A percentile compares a stretch with the other conserved stretches of the same genome.
Conservation (phyloP, 225 moss, liverwort and hornwort genomes). For the Physcomitrellopsis africana region DNA sequence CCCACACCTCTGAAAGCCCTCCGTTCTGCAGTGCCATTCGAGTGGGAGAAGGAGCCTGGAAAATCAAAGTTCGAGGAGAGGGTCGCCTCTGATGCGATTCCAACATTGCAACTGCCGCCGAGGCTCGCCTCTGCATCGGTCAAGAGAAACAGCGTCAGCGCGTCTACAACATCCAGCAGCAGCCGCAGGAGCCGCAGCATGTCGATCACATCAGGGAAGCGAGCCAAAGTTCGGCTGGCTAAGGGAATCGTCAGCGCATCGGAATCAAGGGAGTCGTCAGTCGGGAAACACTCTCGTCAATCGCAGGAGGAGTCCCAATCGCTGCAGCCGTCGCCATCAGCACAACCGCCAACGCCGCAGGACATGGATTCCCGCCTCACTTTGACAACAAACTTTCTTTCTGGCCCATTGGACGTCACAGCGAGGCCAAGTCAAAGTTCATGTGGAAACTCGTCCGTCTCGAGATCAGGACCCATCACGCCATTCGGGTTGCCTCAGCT, state of each 20-base stretch:
- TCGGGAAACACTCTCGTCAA: background rate
- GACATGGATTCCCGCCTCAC: background rate
- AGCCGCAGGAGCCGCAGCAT: conserved; percentile 4
- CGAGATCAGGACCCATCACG: conserved; percentile 46
- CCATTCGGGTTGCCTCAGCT: conserved; percentile 35
- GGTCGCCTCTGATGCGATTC: background rate
- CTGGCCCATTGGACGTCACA: conserved; percentile 37
- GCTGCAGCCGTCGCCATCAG: background rate
- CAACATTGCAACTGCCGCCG: conserved; percentile 55
- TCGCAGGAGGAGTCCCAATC: background rate
- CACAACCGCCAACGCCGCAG: background rate
- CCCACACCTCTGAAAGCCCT: no score
- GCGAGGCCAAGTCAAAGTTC: background rate
- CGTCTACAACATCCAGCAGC: conserved; percentile 23
- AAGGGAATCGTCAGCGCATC: conserved; percentile 23
- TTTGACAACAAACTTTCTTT: conserved; percentile 4
- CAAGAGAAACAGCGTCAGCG: conserved; percentile 26
- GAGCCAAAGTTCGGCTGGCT: background rate
- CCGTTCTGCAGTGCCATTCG: conserved; percentile 42
- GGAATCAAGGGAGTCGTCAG: background rate
- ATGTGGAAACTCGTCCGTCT: background rate
- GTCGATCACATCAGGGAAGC: background rate
- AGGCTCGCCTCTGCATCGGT: conserved; percentile 42
- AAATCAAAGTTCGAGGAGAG: conserved; percentile 41
- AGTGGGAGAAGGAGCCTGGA: conserved; percentile 58